Percentiles rank a stretch among this genome's conserved stretches.
Evolutionary conservation across 768 basidiomycete species (phyloP).

Genomic region (Lepiota venenata): DNA sequence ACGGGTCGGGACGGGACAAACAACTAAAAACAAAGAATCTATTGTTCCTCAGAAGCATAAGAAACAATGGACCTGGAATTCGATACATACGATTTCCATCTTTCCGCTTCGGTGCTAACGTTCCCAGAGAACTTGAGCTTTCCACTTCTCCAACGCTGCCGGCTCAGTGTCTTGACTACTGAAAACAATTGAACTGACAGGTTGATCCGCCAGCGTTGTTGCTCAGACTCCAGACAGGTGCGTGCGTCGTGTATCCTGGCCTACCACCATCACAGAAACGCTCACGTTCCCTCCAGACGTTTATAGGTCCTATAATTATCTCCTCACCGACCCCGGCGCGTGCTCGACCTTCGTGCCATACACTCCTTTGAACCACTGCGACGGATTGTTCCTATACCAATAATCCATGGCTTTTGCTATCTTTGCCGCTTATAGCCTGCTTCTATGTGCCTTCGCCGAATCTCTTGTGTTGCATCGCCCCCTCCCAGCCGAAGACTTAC

Average conservation of each 20-base stretch:
- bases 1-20: too few species aligned
- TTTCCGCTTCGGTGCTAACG: neutral
- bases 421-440: neutral
- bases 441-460: slow-evolving; percentile 4
- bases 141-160: neutral
- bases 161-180: neutral
- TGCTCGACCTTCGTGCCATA: slow-evolving; percentile 11
- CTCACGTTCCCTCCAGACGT: neutral
- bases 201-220: neutral
- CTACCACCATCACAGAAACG: neutral
- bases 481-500: neutral
- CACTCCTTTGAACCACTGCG: slow-evolving; percentile 13
- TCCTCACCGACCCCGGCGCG: slow-evolving; percentile 3
- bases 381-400: slow-evolving; percentile 10
- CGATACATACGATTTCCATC: neutral
- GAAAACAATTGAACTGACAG: slow-evolving; percentile 1
- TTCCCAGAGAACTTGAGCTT: neutral
- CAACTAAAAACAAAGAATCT: too few species aligned
- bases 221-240: neutral
- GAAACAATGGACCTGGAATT: neutral
- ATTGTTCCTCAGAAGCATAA: neutral
- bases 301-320: slow-evolving; percentile 2
- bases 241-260: neutral
- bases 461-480: neutral
- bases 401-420: slow-evolving; percentile 12